Percentiles rank a stretch among this genome's conserved stretches.
phyloP scores from a whole-genome alignment of 106 monocot species.

The Platanthera zijinensis region DNA sequence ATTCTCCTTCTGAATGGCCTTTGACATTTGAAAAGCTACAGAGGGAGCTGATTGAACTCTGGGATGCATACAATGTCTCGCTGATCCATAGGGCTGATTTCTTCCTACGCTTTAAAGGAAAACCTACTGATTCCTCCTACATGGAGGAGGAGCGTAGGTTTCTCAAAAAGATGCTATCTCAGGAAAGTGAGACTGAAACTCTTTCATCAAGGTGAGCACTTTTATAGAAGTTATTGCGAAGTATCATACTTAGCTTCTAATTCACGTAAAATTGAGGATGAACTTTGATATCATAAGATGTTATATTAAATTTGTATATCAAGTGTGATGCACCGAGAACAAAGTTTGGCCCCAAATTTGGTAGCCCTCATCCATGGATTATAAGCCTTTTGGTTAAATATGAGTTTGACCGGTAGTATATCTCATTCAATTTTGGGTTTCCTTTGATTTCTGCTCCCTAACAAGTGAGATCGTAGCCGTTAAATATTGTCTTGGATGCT shows the following conservation, averaged over 20 bases:
- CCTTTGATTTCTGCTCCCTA: no score
- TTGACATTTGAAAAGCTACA: conserved; percentile 68
- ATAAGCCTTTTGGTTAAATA: no score
- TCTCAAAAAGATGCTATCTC: conserved; percentile 28
- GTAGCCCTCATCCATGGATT: no score
- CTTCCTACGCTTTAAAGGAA: conserved; percentile 87
- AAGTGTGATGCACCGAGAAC: no score
- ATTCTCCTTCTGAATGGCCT: conserved; percentile 39
- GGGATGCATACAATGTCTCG: conserved; percentile 83
- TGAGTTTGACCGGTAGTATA: no score
- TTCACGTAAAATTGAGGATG: neutral
- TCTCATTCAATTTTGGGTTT: no score
- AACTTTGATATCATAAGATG: neutral
- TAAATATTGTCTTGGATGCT: no score
- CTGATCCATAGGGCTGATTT: conserved; percentile 77
- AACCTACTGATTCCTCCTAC: conserved; percentile 68
- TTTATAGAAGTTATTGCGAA: neutral
- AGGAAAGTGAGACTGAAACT: conserved; percentile 6
- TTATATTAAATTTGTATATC: neutral
- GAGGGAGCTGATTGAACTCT: conserved; percentile 61
- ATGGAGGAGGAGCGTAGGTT: conserved; percentile 85
- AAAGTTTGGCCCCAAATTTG: no score
- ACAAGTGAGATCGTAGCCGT: no score
- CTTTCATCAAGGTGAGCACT: conserved; percentile 43
- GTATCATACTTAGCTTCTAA: neutral